Percentiles rank a stretch among this genome's conserved stretches.
Evolutionary conservation across 1,284 basidiomycete species (phyloP).

Genomic region (Apiotrichum sp.): DNA sequence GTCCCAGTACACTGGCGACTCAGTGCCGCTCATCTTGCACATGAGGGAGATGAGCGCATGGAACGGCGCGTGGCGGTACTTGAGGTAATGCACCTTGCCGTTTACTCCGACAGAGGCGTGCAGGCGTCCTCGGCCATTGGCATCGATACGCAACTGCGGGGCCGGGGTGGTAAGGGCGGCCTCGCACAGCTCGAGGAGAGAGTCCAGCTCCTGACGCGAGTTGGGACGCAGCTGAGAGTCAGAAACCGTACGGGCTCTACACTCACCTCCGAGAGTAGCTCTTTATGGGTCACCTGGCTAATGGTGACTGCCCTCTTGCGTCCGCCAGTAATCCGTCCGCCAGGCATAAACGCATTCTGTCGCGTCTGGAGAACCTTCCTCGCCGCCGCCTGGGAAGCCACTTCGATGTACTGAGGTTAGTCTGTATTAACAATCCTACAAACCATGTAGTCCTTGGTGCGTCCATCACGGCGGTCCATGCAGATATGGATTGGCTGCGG

Average conservation of each 20-base stretch:
- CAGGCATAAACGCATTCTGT: conserved; percentile 41
- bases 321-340: conserved; percentile 27
- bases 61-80: conserved; percentile 43
- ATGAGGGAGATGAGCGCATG: conserved; percentile 38
- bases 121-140: conserved; percentile 9
- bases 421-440: conserved; percentile 1
- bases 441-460: conserved; percentile 46
- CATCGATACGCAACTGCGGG: conserved; percentile 8
- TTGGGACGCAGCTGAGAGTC: conserved; percentile 35
- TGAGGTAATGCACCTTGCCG: conserved; percentile 35
- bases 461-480: conserved; percentile 40
- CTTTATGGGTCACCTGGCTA: conserved; percentile 31
- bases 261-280: conserved; percentile 39
- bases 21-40: conserved; percentile 28
- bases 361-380: conserved; percentile 34
- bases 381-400: conserved; percentile 31
- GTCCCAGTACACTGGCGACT: conserved; percentile 40
- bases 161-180: conserved; percentile 25
- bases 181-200: conserved; percentile 41
- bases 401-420: conserved; percentile 42
- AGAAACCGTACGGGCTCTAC: background rate
- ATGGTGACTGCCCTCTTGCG: conserved; percentile 43
- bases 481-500: conserved; percentile 44
- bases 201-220: conserved; percentile 30
- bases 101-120: conserved; percentile 19